These are phyloP conservation scores for Primulina huaijiensis DNA, from an alignment of 257 asterid genomes.

Conservation along the genomic window DNA sequence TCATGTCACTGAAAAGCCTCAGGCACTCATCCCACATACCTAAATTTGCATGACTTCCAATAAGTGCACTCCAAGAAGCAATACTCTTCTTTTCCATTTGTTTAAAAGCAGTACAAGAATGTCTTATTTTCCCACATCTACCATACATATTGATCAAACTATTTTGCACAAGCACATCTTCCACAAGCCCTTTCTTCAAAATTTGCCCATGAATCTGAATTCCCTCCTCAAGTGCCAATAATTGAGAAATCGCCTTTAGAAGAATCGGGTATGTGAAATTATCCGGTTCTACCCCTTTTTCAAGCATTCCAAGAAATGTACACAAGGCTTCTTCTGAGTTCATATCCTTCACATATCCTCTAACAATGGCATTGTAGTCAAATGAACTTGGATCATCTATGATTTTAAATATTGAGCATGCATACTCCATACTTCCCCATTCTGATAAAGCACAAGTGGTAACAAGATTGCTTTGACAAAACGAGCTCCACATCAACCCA, in stretches of 20 bases:
- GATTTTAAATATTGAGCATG: conserved; percentile 58
- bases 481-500: conserved; percentile 58
- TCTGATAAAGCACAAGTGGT: conserved; percentile 71
- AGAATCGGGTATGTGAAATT: conserved; percentile 63
- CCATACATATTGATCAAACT: conserved; percentile 80
- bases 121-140: conserved; percentile 45
- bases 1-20: conserved; percentile 47
- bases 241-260: conserved; percentile 54
- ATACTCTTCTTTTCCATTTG: conserved; percentile 50
- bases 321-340: conserved; percentile 40
- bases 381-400: conserved; percentile 56
- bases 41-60: conserved; percentile 54
- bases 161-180: conserved; percentile 64
- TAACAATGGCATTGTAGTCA: conserved; percentile 63
- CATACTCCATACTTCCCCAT: conserved; percentile 90
- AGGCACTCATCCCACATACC: conserved; percentile 70
- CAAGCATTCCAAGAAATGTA: conserved; percentile 58
- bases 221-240: conserved; percentile 39
- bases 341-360: conserved; percentile 55
- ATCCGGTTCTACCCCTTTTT: conserved; percentile 52
- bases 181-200: conserved; percentile 49
- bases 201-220: conserved; percentile 70
- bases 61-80: conserved; percentile 89
- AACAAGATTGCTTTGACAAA: conserved; percentile 63
- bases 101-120: conserved; percentile 44